Conservation (phyloP, 129 eudicot species). For the Solidago caesia region DNA sequence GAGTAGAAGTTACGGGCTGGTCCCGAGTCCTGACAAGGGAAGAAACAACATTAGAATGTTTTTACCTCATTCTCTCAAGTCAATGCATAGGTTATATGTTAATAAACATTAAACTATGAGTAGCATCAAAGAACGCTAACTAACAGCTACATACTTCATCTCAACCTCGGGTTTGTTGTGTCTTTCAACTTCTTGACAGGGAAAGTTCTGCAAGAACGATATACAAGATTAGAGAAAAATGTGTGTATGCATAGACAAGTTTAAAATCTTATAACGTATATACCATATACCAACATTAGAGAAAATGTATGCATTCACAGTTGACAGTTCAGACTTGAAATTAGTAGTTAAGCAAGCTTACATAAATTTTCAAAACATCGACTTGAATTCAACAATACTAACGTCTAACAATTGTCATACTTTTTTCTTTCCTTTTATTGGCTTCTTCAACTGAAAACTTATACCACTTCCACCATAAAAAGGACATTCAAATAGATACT, state of each 20-base stretch:
- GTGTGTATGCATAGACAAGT: neutral
- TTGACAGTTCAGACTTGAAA: no score
- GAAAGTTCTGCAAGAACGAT: slow-evolving; percentile 70
- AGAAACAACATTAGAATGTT: slow-evolving; percentile 14
- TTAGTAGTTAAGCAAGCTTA: no score
- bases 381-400: no score
- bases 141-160: slow-evolving; percentile 58
- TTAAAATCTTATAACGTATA: neutral
- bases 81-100: neutral
- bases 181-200: slow-evolving; percentile 96
- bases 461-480: neutral
- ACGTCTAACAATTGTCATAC: no score
- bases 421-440: neutral
- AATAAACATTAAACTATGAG: neutral
- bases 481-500: neutral
- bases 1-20: slow-evolving; percentile 91
- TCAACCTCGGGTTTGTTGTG: slow-evolving; percentile 97
- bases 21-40: slow-evolving; percentile 55
- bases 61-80: neutral
- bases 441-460: neutral
- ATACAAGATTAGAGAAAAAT: neutral
- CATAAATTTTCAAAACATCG: no score
- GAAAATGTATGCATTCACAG: no score
- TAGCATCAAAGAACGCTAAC: neutral
- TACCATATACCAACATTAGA: no score